phyloP scores from a whole-genome alignment of 139 green algal genomes.

The Chlamydomonas schloesseri region DNA sequence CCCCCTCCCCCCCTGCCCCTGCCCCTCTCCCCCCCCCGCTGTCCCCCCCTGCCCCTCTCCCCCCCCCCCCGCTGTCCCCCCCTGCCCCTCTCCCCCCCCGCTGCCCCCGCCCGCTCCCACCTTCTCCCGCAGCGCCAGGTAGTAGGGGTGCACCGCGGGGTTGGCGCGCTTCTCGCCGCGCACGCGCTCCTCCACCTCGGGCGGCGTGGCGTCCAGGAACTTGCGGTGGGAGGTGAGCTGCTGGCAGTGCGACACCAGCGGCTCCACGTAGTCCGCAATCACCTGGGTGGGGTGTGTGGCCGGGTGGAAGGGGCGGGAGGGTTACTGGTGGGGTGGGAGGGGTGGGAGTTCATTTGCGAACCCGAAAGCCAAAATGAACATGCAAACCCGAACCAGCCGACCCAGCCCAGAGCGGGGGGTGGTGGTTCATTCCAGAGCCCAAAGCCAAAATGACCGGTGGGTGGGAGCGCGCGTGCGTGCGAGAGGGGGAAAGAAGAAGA shows the following conservation, averaged over 20 bases:
- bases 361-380: no score
- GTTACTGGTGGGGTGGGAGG: background rate
- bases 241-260: constrained; percentile 30
- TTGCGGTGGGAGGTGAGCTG: constrained; percentile 35
- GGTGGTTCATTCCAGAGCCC: no score
- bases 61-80: background rate
- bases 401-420: no score
- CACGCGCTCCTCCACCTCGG: constrained; percentile 37
- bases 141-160: constrained; percentile 24
- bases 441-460: no score
- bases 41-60: no score
- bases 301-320: no score
- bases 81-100: background rate
- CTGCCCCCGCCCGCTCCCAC: background rate
- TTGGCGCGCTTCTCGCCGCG: constrained; percentile 19
- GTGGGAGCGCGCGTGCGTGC: no score
- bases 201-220: constrained; percentile 20
- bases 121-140: constrained; percentile 28
- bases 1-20: background rate
- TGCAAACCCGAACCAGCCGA: no score
- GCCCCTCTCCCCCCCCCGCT: background rate
- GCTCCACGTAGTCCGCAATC: constrained; percentile 35
- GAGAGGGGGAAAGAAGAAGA: no score
- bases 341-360: no score
- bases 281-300: background rate